phyloP scores from a whole-genome alignment of 2,329 filamentous ascomycete species.

The Cercospora sojina region DNA sequence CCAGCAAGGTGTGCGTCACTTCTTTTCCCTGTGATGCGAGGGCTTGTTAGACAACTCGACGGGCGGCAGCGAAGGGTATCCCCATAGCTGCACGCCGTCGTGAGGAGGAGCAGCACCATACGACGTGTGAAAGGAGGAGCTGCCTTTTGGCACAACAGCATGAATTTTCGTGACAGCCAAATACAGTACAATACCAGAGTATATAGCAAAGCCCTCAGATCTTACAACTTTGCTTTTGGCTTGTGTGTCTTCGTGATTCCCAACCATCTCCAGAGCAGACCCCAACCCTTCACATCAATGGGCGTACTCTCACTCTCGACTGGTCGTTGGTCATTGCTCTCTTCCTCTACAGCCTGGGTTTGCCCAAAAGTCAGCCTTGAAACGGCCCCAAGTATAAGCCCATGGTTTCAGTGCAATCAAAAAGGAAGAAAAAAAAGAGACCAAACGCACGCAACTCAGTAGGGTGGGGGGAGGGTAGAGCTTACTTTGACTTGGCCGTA shows the following conservation, averaged over 20 bases:
- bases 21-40: too few species aligned
- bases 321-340: neutral
- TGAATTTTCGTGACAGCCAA: neutral
- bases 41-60: too few species aligned
- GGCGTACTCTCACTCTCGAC: neutral
- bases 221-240: constrained; percentile 12
- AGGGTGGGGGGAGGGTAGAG: neutral
- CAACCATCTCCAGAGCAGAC: constrained; percentile 12
- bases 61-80: too few species aligned
- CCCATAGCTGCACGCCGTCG: too few species aligned
- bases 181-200: neutral
- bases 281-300: neutral
- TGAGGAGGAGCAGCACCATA: too few species aligned
- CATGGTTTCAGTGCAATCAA: neutral
- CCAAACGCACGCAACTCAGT: neutral
- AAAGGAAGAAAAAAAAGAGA: too few species aligned
- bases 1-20: too few species aligned
- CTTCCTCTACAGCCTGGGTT: constrained; percentile 19
- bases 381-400: constrained; percentile 7
- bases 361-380: constrained; percentile 18
- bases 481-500: constrained; percentile 29
- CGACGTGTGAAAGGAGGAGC: neutral
- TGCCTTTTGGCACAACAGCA: neutral
- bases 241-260: constrained; percentile 13
- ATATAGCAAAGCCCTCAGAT: neutral